phyloP scores from a whole-genome alignment of 306 rosid genomes.

The Corylus americana region DNA sequence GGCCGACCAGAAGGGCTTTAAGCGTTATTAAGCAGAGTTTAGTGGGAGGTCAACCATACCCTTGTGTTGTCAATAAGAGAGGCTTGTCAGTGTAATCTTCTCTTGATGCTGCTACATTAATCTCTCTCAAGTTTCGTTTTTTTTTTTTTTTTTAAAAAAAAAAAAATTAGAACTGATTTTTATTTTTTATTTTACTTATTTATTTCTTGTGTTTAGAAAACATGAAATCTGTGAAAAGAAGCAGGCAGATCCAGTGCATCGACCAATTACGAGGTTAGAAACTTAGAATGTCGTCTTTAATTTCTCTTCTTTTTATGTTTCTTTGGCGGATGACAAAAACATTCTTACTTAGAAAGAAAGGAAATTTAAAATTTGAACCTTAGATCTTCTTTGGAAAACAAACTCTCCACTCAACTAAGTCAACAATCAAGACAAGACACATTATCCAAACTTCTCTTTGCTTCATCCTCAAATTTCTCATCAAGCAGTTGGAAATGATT shows the following conservation, averaged over 20 bases:
- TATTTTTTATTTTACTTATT: neutral
- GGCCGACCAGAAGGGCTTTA: constrained; percentile 73
- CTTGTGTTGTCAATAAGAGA: constrained; percentile 89
- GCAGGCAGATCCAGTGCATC: constrained; percentile 84
- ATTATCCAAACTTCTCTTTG: neutral
- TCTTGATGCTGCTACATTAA: neutral
- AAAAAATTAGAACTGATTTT: neutral
- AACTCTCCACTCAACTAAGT: neutral
- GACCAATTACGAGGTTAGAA: constrained; percentile 87
- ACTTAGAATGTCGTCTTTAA: constrained; percentile 41
- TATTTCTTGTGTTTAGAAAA: constrained; percentile 43
- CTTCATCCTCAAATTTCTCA: neutral
- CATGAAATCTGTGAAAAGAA: constrained; percentile 66
- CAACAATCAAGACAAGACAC: neutral
- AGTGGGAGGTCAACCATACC: constrained; percentile 57
- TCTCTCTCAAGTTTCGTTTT: neutral
- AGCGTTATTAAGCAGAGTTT: constrained; percentile 63
- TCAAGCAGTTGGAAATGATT: neutral
- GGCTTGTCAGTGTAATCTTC: constrained; percentile 59
- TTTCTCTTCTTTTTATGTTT: neutral
- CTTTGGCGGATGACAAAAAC: constrained; percentile 12
- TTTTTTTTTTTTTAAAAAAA: neutral
- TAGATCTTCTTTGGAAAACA: neutral
- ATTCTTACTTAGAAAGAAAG: neutral
- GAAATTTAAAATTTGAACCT: constrained; percentile 22